Evolutionary conservation across 192 early-diverging fungal species (phyloP).

Genomic region (Funneliformis geosporum): DNA sequence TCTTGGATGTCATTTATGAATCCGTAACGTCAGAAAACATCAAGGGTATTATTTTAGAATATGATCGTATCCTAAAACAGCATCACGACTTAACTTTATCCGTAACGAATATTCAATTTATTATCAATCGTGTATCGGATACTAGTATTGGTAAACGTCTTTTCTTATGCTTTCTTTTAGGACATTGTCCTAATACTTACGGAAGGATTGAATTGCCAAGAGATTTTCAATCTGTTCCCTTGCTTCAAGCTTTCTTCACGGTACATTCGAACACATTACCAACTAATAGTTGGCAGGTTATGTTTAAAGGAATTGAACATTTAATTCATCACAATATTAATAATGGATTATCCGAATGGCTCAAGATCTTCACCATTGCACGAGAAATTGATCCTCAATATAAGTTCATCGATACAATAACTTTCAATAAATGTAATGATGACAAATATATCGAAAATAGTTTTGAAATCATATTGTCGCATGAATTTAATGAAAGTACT

Average conservation of each 20-base stretch:
- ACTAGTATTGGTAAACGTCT: background rate
- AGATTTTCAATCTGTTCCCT: background rate
- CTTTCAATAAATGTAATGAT: background rate
- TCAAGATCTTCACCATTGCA: background rate
- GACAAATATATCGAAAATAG: background rate
- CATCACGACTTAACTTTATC: background rate
- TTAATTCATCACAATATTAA: background rate
- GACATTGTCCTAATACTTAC: background rate
- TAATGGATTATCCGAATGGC: background rate
- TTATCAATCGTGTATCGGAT: background rate
- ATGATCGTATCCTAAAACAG: background rate
- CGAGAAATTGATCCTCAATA: background rate
- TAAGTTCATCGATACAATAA: background rate
- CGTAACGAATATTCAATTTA: background rate
- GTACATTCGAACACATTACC: background rate
- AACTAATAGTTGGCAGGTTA: background rate
- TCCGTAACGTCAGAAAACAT: background rate
- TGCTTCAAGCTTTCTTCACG: background rate
- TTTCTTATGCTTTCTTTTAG: background rate
- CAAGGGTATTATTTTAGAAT: background rate
- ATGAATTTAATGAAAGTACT: background rate
- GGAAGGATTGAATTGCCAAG: background rate
- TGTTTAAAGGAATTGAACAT: background rate
- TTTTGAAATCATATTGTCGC: background rate
- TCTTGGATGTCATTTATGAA: background rate